Conservation (phyloP, 1,284 basidiomycete species). For the Athelia psychrophila region DNA sequence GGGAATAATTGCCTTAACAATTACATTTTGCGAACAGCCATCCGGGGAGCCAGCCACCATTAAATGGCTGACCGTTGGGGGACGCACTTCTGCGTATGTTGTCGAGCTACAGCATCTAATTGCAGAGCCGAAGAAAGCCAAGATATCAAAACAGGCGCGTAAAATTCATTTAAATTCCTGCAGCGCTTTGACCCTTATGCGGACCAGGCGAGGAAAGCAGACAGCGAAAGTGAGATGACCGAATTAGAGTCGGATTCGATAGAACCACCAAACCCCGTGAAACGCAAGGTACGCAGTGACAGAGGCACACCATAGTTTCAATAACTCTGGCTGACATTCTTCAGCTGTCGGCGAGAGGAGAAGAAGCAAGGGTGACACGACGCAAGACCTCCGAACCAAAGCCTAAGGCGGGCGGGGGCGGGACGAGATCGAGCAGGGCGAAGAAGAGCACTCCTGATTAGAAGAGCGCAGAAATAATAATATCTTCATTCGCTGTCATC, state of each 20-base stretch:
- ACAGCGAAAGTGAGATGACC: slow-evolving; percentile 19
- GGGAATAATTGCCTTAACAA: slow-evolving; percentile 5
- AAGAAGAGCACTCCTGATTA: too few relatives aligned
- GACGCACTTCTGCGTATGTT: slow-evolving; percentile 78
- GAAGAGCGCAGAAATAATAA: not conserved
- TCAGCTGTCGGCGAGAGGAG: too few relatives aligned
- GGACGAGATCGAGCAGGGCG: too few relatives aligned
- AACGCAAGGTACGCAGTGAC: not conserved
- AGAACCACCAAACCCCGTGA: not conserved
- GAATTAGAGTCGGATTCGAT: slow-evolving; percentile 19
- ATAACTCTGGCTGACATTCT: too few relatives aligned
- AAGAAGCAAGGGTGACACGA: too few relatives aligned
- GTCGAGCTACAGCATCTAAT: slow-evolving; percentile 58
- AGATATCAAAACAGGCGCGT: slow-evolving; percentile 5
- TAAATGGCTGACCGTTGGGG: slow-evolving; percentile 77
- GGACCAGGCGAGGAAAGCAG: not conserved
- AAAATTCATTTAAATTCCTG: not conserved
- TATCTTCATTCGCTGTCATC: slow-evolving; percentile 45
- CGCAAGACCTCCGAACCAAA: too few relatives aligned
- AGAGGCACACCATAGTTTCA: not conserved
- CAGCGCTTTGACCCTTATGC: not conserved
- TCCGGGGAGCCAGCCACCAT: slow-evolving; percentile 72
- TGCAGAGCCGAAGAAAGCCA: slow-evolving; percentile 3
- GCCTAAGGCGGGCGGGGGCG: too few relatives aligned
- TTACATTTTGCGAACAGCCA: slow-evolving; percentile 40